Conservation (phyloP, 352 stramenopile species). For the Pythium insidiosum region DNA sequence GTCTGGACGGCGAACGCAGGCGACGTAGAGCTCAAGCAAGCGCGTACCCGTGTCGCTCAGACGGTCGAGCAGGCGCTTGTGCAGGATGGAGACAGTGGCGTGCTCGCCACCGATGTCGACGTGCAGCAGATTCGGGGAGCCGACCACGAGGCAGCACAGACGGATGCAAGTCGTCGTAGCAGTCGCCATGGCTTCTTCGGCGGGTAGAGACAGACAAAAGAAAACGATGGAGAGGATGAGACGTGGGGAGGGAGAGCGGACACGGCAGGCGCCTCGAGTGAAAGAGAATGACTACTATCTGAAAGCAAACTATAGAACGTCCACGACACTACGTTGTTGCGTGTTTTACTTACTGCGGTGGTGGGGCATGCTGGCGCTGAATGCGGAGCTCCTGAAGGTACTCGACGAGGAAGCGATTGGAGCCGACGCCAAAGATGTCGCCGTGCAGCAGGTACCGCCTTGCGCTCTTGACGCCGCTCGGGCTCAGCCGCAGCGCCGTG, state of each 20-base stretch:
- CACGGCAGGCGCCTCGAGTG: no score
- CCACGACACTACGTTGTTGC: no score
- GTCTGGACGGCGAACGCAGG: no score
- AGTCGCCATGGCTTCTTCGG: neutral
- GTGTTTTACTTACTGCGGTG: no score
- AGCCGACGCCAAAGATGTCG: slow-evolving; percentile 79
- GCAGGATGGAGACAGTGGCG: neutral
- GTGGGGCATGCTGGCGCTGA: slow-evolving; percentile 8
- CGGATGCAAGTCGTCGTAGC: neutral
- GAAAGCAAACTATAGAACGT: no score
- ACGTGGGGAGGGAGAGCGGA: no score
- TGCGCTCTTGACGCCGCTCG: slow-evolving; percentile 46
- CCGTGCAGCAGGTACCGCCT: slow-evolving; percentile 59
- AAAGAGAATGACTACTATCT: no score
- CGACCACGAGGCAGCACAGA: neutral
- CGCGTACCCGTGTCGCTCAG: no score
- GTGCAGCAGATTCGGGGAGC: neutral
- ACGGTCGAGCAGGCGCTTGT: no score
- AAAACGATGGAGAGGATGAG: no score
- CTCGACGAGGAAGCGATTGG: slow-evolving; percentile 78
- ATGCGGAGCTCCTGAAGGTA: slow-evolving; percentile 56
- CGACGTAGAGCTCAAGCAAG: neutral
- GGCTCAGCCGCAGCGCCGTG: slow-evolving; percentile 63
- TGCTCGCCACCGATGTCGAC: neutral
- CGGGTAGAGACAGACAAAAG: no score